Evolutionary conservation across 345 rosid species (phyloP).

Genomic region (Leavenworthia alabamica): DNA sequence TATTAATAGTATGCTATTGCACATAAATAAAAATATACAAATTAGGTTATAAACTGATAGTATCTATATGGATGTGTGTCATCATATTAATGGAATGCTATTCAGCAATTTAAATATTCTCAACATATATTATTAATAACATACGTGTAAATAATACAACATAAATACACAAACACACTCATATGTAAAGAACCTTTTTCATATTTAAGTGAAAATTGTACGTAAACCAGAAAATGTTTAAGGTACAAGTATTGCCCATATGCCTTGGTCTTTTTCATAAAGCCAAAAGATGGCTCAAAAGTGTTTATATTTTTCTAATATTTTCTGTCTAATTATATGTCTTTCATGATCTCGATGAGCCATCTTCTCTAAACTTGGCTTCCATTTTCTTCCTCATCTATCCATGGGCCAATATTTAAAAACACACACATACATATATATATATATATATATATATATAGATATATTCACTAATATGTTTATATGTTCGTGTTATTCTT

Average conservation of each 20-base stretch:
- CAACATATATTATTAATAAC: background rate
- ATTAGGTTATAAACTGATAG: background rate
- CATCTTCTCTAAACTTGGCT: constrained; percentile 19
- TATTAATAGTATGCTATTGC: background rate
- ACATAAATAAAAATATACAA: background rate
- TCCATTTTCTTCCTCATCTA: constrained; percentile 1
- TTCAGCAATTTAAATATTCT: background rate
- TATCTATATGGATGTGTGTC: background rate
- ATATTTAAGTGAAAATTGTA: background rate
- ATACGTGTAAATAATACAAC: background rate
- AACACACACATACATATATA: background rate
- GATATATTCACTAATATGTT: background rate
- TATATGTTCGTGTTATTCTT: background rate
- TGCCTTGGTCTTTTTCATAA: constrained; percentile 13
- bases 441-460: background rate
- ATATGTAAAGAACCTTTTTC: background rate
- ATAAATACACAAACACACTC: background rate
- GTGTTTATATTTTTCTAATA: background rate
- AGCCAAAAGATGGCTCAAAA: constrained; percentile 16
- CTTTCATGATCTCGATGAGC: constrained; percentile 18
- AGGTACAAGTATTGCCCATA: background rate
- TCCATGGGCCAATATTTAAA: background rate
- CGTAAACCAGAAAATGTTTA: background rate
- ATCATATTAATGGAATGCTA: background rate
- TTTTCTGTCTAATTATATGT: constrained; percentile 8